Conservation (phyloP, 2,329 filamentous ascomycete genomes). For the Bipolaris gigantea region DNA sequence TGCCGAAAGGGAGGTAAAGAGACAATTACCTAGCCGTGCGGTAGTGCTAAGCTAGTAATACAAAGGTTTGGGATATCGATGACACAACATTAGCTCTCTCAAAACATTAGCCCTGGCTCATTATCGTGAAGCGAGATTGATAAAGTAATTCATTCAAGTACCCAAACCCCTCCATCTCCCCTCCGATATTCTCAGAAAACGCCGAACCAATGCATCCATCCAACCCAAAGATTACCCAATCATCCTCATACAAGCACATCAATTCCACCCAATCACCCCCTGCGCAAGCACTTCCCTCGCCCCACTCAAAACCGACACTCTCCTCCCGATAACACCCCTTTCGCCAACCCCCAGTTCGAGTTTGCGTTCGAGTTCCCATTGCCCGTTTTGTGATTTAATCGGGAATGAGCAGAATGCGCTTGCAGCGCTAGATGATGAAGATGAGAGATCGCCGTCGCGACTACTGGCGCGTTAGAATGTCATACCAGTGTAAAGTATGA, state of each 20-base stretch:
- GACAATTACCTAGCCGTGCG: no score
- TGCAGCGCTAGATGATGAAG: neutral
- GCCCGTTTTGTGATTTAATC: neutral
- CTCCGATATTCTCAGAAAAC: neutral
- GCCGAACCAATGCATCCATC: neutral
- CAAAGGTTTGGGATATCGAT: no score
- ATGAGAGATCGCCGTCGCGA: constrained; percentile 37
- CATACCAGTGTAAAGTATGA: neutral
- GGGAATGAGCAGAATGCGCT: constrained; percentile 33
- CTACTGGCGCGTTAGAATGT: constrained; percentile 2
- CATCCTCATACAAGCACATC: neutral
- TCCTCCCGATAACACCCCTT: constrained; percentile 38
- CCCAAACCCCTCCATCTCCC: no score
- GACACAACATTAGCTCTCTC: no score
- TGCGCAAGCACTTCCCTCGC: constrained; percentile 30
- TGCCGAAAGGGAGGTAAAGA: no score
- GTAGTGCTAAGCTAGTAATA: no score
- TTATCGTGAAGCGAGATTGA: no score
- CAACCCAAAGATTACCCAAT: no score
- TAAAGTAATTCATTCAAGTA: no score
- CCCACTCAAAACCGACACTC: constrained; percentile 35
- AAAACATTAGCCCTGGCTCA: no score
- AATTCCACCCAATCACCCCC: constrained; percentile 44
- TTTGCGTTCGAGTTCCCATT: no score
- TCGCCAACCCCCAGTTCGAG: constrained; percentile 25